Base-by-base conservation (phyloP, 805 yeast genomes). In the Candida fluviatilis region DNA sequence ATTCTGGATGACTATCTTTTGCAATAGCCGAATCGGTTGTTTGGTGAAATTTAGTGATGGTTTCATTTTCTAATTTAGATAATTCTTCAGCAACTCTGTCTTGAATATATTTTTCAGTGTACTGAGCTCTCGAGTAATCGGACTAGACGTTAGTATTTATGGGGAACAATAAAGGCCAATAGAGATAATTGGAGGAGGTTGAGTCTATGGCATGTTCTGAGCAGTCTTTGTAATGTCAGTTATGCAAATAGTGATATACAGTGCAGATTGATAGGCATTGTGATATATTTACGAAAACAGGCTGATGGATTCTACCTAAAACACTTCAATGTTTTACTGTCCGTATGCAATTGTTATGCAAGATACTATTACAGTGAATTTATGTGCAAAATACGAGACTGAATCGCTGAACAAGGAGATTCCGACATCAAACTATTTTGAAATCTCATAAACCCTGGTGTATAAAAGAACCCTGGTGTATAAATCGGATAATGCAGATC, bases 121-220 rank as follows among this genome's bases (percentile, higher is more conserved):
- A 72, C 55, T 84, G 89, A 31, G 80, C 73, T 54, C 90, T 77
- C 5, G 88, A 73, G 55, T 74, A 84, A 55, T 83, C 84, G 2
- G 85, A 74, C 65, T 63, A 38, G 2, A 32, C 29, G 45, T 42
- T 38, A 38, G 45, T 42, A 42, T 33, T 2, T 12, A 15, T 7
- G 29, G 24, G 24, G 10, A 21, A 21, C 10, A 10, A 21, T 6
- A 6, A 10, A 21, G 24, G 6, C 24, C 10, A 6, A 6, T 10
- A 6, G 24, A 21, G 10, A 21, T 10, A 6, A 21, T 21, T 21
- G 24, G 24, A 6, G 10, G 8, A 21, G 10, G 24, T 21, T 21
- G 8, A 21, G 24, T 21, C 24, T 21, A 6, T 6, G 10, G n/a
- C n/a, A 21, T 6, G 10, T 6, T 21, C 6, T 21, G 24, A 21